Conservation (phyloP, 208 protist species). For the Vickermania spadyakhi region DNA sequence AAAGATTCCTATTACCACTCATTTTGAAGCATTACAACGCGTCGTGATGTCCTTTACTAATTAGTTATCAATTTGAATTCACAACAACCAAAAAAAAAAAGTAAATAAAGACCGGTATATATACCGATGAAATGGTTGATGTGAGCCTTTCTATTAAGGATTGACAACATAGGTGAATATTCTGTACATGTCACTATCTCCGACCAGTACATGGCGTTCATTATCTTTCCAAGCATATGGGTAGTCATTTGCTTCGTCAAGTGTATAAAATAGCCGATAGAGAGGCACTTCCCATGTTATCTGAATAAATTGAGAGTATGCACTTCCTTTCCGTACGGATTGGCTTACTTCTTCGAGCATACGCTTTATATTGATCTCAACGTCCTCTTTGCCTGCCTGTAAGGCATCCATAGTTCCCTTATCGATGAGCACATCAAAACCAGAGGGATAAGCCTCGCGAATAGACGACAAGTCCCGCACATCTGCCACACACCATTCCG, state of each 20-base stretch:
- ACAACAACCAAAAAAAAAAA: no score
- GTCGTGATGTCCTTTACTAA: no score
- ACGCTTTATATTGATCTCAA: constrained; percentile 32
- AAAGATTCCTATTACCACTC: no score
- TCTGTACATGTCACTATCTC: constrained; percentile 75
- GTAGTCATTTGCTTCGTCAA: constrained; percentile 11
- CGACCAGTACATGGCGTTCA: constrained; percentile 31
- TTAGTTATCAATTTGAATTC: no score
- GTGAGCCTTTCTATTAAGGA: background rate
- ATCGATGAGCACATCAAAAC: constrained; percentile 72
- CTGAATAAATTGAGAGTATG: constrained; percentile 56
- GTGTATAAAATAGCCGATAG: constrained; percentile 64
- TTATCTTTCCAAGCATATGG: constrained; percentile 51
- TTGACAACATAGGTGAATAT: constrained; percentile 55
- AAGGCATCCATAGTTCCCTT: constrained; percentile 85
- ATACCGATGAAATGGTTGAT: no score
- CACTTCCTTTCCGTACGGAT: constrained; percentile 31
- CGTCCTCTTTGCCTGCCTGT: constrained; percentile 46
- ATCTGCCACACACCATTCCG: constrained; percentile 68
- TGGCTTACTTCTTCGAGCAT: constrained; percentile 62
- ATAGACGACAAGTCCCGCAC: constrained; percentile 52
- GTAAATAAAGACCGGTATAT: no score
- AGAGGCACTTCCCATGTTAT: constrained; percentile 80
- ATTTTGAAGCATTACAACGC: no score
- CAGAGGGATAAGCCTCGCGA: constrained; percentile 23